Percentiles rank a stretch among this genome's conserved stretches.
Conservation (phyloP, 2,329 filamentous ascomycete species). For the Fusarium piperis region DNA sequence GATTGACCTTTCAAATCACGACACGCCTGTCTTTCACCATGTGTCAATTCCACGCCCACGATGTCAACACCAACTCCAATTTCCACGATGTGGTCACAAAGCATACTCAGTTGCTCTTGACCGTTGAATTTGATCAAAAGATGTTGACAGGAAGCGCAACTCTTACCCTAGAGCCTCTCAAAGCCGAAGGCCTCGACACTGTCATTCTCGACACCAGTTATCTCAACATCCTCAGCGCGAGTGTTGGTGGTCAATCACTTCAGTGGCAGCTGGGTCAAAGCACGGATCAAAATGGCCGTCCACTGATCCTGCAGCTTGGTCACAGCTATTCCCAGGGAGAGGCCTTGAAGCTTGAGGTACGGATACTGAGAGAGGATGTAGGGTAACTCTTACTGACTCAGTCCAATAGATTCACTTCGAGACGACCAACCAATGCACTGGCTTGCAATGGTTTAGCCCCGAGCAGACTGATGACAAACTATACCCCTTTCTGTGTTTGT, state of each 20-base stretch:
- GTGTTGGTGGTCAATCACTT: background rate
- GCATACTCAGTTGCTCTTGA: background rate
- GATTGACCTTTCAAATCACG: too few relatives aligned
- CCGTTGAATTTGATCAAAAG: background rate
- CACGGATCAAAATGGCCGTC: background rate
- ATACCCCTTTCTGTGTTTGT: background rate
- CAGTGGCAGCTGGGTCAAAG: background rate
- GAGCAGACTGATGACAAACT: background rate
- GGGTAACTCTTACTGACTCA: background rate
- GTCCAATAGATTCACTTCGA: background rate
- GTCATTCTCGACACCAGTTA: background rate
- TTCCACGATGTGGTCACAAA: background rate
- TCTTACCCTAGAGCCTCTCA: background rate
- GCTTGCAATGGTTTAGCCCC: background rate
- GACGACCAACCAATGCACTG: background rate
- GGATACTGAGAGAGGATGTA: background rate
- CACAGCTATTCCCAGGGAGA: background rate
- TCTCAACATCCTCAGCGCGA: background rate
- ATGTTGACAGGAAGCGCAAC: background rate
- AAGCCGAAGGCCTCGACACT: background rate
- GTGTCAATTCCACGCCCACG: background rate
- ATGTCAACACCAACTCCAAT: background rate
- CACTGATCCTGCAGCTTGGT: background rate
- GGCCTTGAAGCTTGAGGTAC: background rate
- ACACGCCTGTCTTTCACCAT: background rate